phyloP scores from a whole-genome alignment of 1,284 basidiomycete genomes.

The Golubevia sp. region DNA sequence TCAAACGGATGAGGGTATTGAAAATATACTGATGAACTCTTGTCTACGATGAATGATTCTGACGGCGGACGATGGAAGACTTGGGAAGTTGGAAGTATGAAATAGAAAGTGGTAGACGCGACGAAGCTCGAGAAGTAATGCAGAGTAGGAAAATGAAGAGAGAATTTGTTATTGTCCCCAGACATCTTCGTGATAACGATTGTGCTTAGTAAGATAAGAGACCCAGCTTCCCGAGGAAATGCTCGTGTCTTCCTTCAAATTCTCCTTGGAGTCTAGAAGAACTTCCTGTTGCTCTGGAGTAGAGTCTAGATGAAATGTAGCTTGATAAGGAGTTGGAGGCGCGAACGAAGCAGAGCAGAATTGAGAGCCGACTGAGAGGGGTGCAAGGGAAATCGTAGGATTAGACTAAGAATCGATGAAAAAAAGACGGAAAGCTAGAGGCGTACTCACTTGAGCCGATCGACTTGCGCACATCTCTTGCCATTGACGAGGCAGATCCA shows the following conservation, averaged over 20 bases:
- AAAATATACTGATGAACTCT: too few relatives aligned
- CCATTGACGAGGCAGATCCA: background rate
- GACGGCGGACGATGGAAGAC: too few relatives aligned
- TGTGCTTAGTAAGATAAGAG: background rate
- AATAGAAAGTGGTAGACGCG: too few relatives aligned
- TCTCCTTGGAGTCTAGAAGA: background rate
- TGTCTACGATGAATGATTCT: too few relatives aligned
- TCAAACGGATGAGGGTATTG: too few relatives aligned
- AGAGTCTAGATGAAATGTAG: background rate
- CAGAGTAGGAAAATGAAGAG: too few relatives aligned
- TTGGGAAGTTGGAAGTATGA: too few relatives aligned
- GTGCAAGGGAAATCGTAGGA: background rate
- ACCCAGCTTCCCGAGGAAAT: background rate
- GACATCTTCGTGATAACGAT: conserved; percentile 2
- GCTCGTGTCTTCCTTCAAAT: background rate
- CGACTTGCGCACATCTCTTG: background rate
- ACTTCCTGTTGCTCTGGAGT: background rate
- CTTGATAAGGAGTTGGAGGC: background rate
- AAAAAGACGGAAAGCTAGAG: too few relatives aligned
- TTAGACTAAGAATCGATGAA: background rate
- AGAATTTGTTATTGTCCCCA: background rate
- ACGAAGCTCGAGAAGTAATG: too few relatives aligned
- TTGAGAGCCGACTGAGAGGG: background rate
- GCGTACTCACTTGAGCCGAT: background rate
- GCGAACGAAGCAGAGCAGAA: background rate